phyloP scores from a whole-genome alignment of 768 basidiomycete species.

The Boletus barrowsii region DNA sequence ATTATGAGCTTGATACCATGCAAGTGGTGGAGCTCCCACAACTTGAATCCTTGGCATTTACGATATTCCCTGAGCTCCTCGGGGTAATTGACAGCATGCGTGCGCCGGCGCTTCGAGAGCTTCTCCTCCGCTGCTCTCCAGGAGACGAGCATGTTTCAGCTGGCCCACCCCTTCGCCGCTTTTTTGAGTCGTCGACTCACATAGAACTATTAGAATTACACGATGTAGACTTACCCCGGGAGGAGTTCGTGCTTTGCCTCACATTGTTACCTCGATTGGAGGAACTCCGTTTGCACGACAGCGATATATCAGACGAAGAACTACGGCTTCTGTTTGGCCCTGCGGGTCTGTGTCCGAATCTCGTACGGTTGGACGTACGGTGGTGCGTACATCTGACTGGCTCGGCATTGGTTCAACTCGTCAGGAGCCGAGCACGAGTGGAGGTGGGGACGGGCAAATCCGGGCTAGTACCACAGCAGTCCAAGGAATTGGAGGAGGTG shows the following conservation, averaged over 20 bases:
- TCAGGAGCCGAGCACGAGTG: conserved; percentile 36
- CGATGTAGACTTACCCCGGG: conserved; percentile 43
- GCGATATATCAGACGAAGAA: conserved; percentile 50
- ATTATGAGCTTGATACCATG: conserved; percentile 17
- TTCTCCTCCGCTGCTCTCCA: conserved; percentile 39
- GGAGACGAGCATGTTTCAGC: conserved; percentile 18
- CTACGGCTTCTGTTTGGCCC: conserved; percentile 39
- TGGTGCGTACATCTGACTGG: conserved; percentile 60
- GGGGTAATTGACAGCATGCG: conserved; percentile 26
- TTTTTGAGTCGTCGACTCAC: conserved; percentile 31
- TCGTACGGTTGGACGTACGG: conserved; percentile 50
- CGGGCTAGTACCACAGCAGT: conserved; percentile 1
- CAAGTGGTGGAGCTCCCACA: conserved; percentile 17
- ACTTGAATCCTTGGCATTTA: conserved; percentile 31
- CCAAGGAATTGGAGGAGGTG: conserved; percentile 40
- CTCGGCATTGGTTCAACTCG: conserved; percentile 47
- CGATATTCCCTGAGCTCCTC: conserved; percentile 31
- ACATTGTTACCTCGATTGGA: conserved; percentile 38
- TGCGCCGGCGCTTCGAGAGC: conserved; percentile 36
- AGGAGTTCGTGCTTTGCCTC: conserved; percentile 37
- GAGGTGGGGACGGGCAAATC: not conserved
- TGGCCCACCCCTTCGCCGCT: conserved; percentile 29
- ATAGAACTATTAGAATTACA: conserved; percentile 46
- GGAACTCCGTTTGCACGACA: conserved; percentile 54
- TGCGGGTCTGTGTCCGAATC: conserved; percentile 43